These are phyloP conservation scores for Tephrocybe sp. DNA, from an alignment of 768 basidiomycete species.

Conservation along the genomic window DNA sequence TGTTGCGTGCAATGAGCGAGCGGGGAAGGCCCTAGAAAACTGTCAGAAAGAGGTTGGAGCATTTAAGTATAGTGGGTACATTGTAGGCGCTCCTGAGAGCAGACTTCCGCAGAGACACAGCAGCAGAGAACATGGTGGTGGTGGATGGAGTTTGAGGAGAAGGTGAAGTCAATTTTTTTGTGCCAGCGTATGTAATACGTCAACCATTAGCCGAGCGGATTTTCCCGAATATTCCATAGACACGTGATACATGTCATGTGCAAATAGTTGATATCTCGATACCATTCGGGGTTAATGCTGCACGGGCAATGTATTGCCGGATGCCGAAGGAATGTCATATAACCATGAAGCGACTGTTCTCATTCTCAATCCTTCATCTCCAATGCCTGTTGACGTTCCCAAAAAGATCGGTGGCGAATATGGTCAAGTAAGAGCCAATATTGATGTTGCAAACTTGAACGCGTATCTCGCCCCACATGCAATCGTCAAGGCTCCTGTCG, in stretches of 20 bases:
- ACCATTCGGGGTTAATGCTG: background rate
- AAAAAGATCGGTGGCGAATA: constrained; percentile 71
- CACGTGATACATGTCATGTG: background rate
- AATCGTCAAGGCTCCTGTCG: constrained; percentile 59
- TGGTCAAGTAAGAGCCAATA: constrained; percentile 67
- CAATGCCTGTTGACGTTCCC: constrained; percentile 24
- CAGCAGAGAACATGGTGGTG: constrained; percentile 73
- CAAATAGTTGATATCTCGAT: no score
- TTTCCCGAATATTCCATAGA: constrained; percentile 35
- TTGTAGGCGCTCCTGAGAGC: constrained; percentile 55
- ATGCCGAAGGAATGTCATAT: no score
- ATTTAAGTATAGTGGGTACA: constrained; percentile 40
- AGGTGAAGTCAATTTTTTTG: constrained; percentile 44
- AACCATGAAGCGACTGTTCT: no score
- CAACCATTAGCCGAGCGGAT: constrained; percentile 32
- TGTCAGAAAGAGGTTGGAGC: constrained; percentile 2
- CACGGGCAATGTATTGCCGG: constrained; percentile 4
- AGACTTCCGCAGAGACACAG: constrained; percentile 60
- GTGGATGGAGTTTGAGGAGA: constrained; percentile 46
- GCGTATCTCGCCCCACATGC: constrained; percentile 58
- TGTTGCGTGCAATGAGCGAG: constrained; percentile 80
- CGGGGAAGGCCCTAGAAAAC: constrained; percentile 58
- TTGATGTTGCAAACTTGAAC: constrained; percentile 64
- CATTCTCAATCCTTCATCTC: no score
- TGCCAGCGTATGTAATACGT: constrained; percentile 33